phyloP scores from a whole-genome alignment of 78 protist genomes.

The Speleostelium caveatum region DNA sequence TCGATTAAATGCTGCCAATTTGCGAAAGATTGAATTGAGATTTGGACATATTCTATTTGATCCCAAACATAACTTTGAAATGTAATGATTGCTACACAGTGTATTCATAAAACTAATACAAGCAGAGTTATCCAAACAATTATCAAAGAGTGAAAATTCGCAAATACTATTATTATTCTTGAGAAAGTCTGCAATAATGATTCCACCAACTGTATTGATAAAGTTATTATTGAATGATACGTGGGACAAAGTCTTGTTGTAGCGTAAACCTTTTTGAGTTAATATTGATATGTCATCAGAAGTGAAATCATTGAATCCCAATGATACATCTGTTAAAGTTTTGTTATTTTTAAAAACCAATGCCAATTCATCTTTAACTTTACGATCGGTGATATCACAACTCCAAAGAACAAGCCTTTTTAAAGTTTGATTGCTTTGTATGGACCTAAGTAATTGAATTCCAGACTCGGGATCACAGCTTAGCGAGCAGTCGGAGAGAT shows the following conservation, averaged over 20 bases:
- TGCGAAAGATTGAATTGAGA: neutral
- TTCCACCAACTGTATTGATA: slow-evolving; percentile 42
- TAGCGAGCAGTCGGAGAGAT: slow-evolving; percentile 41
- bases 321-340: slow-evolving; percentile 29
- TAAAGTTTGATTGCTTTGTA: slow-evolving; percentile 15
- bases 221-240: slow-evolving; percentile 57
- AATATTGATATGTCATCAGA: slow-evolving; percentile 23
- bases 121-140: slow-evolving; percentile 40
- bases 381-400: slow-evolving; percentile 31
- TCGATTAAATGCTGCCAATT: neutral
- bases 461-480: slow-evolving; percentile 19
- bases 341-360: neutral
- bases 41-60: slow-evolving; percentile 52
- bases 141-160: slow-evolving; percentile 37
- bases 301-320: slow-evolving; percentile 55
- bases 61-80: slow-evolving; percentile 45
- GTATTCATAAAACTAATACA: slow-evolving; percentile 21
- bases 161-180: neutral
- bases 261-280: slow-evolving; percentile 23
- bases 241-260: slow-evolving; percentile 34
- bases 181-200: slow-evolving; percentile 40
- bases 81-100: slow-evolving; percentile 16
- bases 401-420: slow-evolving; percentile 27
- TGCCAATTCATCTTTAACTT: slow-evolving; percentile 43
- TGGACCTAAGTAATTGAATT: slow-evolving; percentile 15